A percentile compares a stretch with the other conserved stretches of the same genome.
phyloP scores from a whole-genome alignment of 805 yeast species.

The Nakazawaea populi region DNA sequence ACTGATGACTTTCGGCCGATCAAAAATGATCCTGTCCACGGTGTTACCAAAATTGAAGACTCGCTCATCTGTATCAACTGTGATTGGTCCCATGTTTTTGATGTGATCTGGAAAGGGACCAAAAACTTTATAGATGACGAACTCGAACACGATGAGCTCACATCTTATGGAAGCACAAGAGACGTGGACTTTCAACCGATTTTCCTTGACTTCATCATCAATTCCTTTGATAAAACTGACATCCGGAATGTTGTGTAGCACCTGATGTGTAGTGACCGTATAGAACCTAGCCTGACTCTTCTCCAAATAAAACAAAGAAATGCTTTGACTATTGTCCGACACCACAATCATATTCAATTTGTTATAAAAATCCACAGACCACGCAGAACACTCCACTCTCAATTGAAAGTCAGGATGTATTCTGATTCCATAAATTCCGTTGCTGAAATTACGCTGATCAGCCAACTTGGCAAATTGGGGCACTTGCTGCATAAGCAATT shows the following conservation, averaged over 20 bases:
- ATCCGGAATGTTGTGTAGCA: slow-evolving; percentile 54
- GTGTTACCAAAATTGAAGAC: slow-evolving; percentile 13
- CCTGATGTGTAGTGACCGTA: slow-evolving; percentile 31
- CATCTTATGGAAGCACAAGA: slow-evolving; percentile 37
- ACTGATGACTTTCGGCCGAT: slow-evolving; percentile 22
- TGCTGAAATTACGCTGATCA: background rate
- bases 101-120: slow-evolving; percentile 21
- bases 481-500: slow-evolving; percentile 20
- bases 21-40: slow-evolving; percentile 17
- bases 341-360: slow-evolving; percentile 33
- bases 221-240: slow-evolving; percentile 31
- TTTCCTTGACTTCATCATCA: slow-evolving; percentile 11
- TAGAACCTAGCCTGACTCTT: slow-evolving; percentile 12
- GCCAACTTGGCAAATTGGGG: background rate
- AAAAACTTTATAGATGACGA: slow-evolving; percentile 20
- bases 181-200: slow-evolving; percentile 19
- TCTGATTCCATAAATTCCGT: slow-evolving; percentile 10
- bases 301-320: slow-evolving; percentile 33
- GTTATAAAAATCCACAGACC: slow-evolving; percentile 54
- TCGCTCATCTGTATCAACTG: slow-evolving; percentile 9
- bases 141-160: slow-evolving; percentile 35
- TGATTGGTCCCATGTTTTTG: background rate
- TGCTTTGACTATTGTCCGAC: slow-evolving; percentile 48
- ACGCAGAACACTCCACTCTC: slow-evolving; percentile 40
- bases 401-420: slow-evolving; percentile 22